Conservation (phyloP, 129 eudicot genomes). For the Dittrichia graveolens region DNA sequence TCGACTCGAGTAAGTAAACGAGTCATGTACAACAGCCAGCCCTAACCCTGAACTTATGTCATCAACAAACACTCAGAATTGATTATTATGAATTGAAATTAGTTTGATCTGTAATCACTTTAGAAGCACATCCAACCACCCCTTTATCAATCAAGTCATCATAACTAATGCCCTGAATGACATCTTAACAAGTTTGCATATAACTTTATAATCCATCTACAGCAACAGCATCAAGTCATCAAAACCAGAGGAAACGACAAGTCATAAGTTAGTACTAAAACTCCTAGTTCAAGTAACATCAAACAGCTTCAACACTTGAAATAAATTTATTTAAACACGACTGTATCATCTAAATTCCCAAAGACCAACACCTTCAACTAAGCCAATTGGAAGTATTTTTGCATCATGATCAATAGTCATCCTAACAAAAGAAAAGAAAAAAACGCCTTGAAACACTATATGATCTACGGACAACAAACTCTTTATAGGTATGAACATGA, state of each 20-base stretch:
- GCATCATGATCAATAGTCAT: slow-evolving; percentile 1
- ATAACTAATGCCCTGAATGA: slow-evolving; percentile 14
- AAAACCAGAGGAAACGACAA: slow-evolving; percentile 15
- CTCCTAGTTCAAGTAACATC: neutral
- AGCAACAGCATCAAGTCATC: slow-evolving; percentile 16
- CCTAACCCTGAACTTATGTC: no score
- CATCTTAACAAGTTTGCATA: slow-evolving; percentile 6
- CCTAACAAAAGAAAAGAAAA: neutral
- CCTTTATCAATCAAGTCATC: neutral
- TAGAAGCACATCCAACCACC: neutral
- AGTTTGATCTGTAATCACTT: neutral
- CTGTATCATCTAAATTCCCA: neutral
- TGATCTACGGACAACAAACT: neutral
- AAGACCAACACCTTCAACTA: neutral
- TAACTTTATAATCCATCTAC: slow-evolving; percentile 3
- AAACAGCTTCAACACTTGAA: slow-evolving; percentile 21
- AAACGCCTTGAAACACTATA: neutral
- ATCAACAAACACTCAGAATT: slow-evolving; percentile 1
- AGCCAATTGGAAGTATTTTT: neutral
- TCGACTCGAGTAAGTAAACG: no score
- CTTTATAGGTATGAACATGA: neutral
- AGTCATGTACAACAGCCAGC: no score
- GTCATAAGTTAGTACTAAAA: neutral
- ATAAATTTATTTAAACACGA: slow-evolving; percentile 17
- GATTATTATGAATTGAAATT: neutral